Base-by-base conservation (phyloP, 1,284 basidiomycete genomes). In the Naganishia albida region DNA sequence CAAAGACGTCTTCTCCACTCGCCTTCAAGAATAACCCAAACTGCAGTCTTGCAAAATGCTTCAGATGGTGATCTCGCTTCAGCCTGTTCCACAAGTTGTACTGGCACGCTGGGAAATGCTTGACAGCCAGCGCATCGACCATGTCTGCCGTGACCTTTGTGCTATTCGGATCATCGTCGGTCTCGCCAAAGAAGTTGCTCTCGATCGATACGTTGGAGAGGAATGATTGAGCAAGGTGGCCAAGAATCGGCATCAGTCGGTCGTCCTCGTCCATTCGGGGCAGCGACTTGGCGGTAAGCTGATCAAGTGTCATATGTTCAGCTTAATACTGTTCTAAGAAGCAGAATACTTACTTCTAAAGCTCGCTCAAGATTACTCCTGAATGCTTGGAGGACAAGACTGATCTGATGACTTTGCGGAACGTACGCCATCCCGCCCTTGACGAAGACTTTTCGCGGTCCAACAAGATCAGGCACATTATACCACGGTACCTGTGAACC, bases 41-140 rank as follows among this genome's bases (percentile, higher is more conserved):
- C 73, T 98, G 90, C 73, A 97, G 78, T 30, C 96, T 84, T 15
- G 90, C 94, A 75, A 88, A 91, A 78, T 99, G 94, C 76, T 95
- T 94, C 71, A 99, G 80, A 75, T 98, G 95, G 59, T 87, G 86
- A 74, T 93, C 89, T 70, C 84, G 82, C 69, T 85, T 84, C 68
- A 98, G 80, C 63, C 82, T 86, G 64, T 89, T 87, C 75, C 98
- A 93, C 62, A 98, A 81, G 72, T 89, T 88, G 62, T 91, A 87
- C 94, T 98, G 97, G 79, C 96, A 99, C 70, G 93, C 82, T 1
- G 96, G 96, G 83, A 93, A 98, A 76, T 98, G 93, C 75, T 89
- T 88, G 72, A 82, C 83, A 0, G 94, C 87, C 34, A 99, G 81
- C 26, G 88, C 88, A 73, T 97, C 91, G 1, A 99, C 83, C 93